These are phyloP conservation scores for Aspergillus sp. DNA, from an alignment of 2,329 filamentous ascomycete genomes.

Conservation along the genomic window DNA sequence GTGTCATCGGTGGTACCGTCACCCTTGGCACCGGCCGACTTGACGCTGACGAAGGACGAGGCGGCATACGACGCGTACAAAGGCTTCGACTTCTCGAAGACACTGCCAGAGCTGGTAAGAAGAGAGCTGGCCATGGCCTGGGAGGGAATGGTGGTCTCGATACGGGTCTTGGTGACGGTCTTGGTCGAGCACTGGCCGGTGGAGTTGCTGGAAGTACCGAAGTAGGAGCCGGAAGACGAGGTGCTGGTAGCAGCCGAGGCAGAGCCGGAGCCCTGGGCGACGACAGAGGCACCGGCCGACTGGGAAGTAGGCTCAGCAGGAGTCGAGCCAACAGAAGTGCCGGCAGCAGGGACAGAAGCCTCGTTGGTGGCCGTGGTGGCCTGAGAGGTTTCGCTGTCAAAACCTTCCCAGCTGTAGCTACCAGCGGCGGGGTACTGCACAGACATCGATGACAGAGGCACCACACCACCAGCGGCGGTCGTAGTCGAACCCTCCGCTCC, in stretches of 20 bases:
- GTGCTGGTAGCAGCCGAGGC: slow-evolving; percentile 11
- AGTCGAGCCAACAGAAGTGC: not conserved
- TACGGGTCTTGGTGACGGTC: slow-evolving; percentile 41
- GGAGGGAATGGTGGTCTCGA: slow-evolving; percentile 62
- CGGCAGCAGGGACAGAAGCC: not conserved
- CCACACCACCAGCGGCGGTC: not conserved
- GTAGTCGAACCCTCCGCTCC: not conserved
- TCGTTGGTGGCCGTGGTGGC: not conserved
- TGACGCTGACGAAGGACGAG: slow-evolving; percentile 79
- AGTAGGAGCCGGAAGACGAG: slow-evolving; percentile 7
- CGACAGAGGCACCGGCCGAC: not conserved
- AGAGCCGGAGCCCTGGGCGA: not conserved
- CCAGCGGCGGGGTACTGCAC: not conserved
- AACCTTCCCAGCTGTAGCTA: not conserved
- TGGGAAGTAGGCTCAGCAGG: not conserved
- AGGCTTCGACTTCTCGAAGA: slow-evolving; percentile 85
- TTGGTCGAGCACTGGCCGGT: slow-evolving; percentile 28
- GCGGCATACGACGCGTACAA: slow-evolving; percentile 73
- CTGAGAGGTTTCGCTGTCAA: not conserved
- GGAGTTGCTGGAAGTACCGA: slow-evolving; percentile 16
- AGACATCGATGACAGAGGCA: not conserved
- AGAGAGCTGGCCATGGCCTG: slow-evolving; percentile 68
- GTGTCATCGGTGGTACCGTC: slow-evolving; percentile 90
- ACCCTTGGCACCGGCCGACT: slow-evolving; percentile 78
- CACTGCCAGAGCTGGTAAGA: slow-evolving; percentile 63